Conservation (phyloP, 2,329 filamentous ascomycete species). For the Pseudogymnoascus sp. region DNA sequence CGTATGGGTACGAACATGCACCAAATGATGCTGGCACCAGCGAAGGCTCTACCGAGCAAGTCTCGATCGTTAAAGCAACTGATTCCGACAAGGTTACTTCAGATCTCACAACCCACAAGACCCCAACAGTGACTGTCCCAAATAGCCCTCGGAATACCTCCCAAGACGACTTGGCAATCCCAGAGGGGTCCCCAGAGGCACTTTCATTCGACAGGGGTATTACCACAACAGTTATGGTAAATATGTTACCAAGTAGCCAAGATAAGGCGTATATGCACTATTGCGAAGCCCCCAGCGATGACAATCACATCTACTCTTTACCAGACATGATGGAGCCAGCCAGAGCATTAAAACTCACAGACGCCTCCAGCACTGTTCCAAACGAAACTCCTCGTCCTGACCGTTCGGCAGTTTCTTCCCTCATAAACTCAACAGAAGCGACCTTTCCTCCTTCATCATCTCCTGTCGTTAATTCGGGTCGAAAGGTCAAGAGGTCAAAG, state of each 20-base stretch:
- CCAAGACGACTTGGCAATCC: neutral
- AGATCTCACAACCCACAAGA: neutral
- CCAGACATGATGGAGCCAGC: constrained; percentile 10
- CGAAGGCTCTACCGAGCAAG: neutral
- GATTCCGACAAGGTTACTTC: neutral
- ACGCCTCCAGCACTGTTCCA: neutral
- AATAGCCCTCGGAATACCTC: neutral
- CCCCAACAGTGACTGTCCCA: neutral
- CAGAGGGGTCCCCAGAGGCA: neutral
- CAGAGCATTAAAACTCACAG: neutral
- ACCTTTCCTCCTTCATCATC: neutral
- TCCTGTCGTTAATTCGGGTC: neutral
- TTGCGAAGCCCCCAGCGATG: neutral
- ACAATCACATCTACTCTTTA: neutral
- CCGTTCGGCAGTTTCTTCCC: neutral
- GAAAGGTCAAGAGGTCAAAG: constrained; percentile 2
- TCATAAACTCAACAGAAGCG: neutral
- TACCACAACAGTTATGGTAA: neutral
- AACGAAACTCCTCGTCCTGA: constrained; percentile 11
- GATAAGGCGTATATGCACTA: constrained; percentile 1
- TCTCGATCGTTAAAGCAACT: neutral
- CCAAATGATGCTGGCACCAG: neutral
- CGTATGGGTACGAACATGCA: neutral
- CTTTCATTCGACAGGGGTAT: constrained; percentile 5
- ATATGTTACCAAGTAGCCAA: constrained; percentile 11